phyloP scores from a whole-genome alignment of 768 basidiomycete genomes.

The Lentinula lateritia region DNA sequence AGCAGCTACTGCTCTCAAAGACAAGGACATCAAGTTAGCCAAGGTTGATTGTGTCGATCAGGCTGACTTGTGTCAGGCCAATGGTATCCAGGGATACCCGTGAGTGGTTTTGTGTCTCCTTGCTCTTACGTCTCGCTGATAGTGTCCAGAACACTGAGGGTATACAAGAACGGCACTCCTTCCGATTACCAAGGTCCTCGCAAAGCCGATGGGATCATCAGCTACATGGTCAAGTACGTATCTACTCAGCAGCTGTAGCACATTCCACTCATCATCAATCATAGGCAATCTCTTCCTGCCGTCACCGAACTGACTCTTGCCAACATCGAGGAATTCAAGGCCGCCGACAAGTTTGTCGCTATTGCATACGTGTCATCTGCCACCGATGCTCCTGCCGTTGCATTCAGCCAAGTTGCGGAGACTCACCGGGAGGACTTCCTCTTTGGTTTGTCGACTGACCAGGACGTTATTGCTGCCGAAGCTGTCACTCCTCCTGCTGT shows the following conservation, averaged over 20 bases:
- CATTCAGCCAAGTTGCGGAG: constrained; percentile 79
- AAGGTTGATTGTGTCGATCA: constrained; percentile 98
- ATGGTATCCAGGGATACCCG: constrained; percentile 94
- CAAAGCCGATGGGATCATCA: constrained; percentile 92
- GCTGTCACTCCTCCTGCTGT: constrained; percentile 78
- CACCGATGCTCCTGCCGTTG: constrained; percentile 61
- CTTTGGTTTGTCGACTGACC: constrained; percentile 82
- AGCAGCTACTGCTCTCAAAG: constrained; percentile 90
- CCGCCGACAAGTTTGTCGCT: constrained; percentile 85
- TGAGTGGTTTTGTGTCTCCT: constrained; percentile 31
- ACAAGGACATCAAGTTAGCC: constrained; percentile 83
- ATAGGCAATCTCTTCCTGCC: constrained; percentile 88
- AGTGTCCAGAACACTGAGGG: constrained; percentile 70
- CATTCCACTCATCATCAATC: constrained; percentile 8
- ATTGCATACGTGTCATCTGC: constrained; percentile 79
- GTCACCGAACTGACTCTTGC: constrained; percentile 74
- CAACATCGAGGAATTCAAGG: constrained; percentile 81
- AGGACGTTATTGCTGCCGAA: constrained; percentile 59
- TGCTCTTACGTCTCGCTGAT: neutral
- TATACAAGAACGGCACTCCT: constrained; percentile 81
- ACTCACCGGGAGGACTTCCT: constrained; percentile 90
- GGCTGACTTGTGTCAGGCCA: constrained; percentile 82
- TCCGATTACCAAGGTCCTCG: constrained; percentile 84
- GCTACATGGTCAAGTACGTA: constrained; percentile 92
- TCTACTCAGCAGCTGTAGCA: neutral